Conservation (phyloP, 2,329 filamentous ascomycete species). For the Aureobasidium vineae region DNA sequence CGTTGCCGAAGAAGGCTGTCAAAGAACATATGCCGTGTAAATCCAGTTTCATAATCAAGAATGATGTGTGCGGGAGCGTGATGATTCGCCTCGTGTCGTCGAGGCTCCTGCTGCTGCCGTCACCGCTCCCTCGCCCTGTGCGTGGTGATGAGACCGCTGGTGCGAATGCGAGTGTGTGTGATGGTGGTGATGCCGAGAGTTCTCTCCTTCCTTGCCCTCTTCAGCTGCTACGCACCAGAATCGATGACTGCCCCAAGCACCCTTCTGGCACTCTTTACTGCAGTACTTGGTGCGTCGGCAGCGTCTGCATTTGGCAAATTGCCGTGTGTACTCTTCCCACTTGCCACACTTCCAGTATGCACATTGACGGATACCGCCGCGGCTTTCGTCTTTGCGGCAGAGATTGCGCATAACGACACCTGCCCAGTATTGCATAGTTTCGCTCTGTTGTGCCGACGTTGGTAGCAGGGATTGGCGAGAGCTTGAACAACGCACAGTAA, state of each 20-base stretch:
- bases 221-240: slow-evolving; percentile 91
- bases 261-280: slow-evolving; percentile 99
- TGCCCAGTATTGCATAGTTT: slow-evolving; percentile 99
- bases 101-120: slow-evolving; percentile 4
- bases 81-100: slow-evolving; percentile 1
- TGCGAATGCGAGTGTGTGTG: slow-evolving; percentile 25
- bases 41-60: slow-evolving; percentile 24
- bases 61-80: slow-evolving; percentile 5
- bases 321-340: slow-evolving; percentile 94
- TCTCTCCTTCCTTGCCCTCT: slow-evolving; percentile 34
- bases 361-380: slow-evolving; percentile 92
- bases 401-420: slow-evolving; percentile 98
- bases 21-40: slow-evolving; percentile 17
- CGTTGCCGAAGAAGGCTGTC: slow-evolving; percentile 14
- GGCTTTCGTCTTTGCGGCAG: slow-evolving; percentile 93
- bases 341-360: slow-evolving; percentile 98
- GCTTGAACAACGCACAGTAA: slow-evolving; percentile 68
- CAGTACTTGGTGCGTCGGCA: slow-evolving; percentile 98
- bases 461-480: slow-evolving; percentile 66
- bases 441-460: slow-evolving; percentile 38
- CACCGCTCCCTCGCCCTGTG: slow-evolving; percentile 4
- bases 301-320: slow-evolving; percentile 96
- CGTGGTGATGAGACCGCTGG: slow-evolving; percentile 9
- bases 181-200: slow-evolving; percentile 28
- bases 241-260: slow-evolving; percentile 95